Evolutionary conservation across 2,329 filamentous ascomycete species (phyloP).

Genomic region (Aspergillus novofumigatus): DNA sequence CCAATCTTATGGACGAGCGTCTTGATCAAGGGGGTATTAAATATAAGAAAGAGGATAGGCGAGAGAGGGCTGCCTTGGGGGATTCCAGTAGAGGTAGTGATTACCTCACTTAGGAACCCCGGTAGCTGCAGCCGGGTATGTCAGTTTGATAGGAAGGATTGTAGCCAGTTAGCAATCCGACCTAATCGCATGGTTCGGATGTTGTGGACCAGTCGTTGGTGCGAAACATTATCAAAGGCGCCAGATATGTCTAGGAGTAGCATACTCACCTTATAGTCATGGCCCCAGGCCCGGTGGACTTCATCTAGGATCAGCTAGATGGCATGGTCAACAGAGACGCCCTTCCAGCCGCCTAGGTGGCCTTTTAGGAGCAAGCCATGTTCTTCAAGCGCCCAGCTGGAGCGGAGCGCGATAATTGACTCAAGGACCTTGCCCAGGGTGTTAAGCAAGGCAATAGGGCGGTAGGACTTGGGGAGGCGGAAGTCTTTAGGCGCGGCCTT

Average conservation of each 20-base stretch:
- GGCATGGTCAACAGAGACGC: conserved; percentile 10
- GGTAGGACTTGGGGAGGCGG: conserved; percentile 10
- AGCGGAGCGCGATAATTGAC: conserved; percentile 2
- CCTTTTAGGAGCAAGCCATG: conserved; percentile 2
- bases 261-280: background rate
- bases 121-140: background rate
- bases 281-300: conserved; percentile 3
- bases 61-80: no score
- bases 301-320: conserved; percentile 9
- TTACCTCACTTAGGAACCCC: background rate
- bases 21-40: no score
- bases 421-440: conserved; percentile 13
- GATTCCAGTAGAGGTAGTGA: background rate
- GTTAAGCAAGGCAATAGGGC: conserved; percentile 10
- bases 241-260: conserved; percentile 11
- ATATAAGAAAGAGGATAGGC: no score
- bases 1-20: no score
- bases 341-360: conserved; percentile 10
- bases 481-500: conserved; percentile 7
- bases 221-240: conserved; percentile 12
- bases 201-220: conserved; percentile 9
- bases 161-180: background rate
- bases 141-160: background rate
- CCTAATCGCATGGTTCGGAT: background rate
- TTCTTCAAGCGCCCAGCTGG: conserved; percentile 6